Percentiles rank a stretch among this genome's conserved stretches.
Conservation (phyloP, 2,329 filamentous ascomycete species). For the Alternaria gaisen region DNA sequence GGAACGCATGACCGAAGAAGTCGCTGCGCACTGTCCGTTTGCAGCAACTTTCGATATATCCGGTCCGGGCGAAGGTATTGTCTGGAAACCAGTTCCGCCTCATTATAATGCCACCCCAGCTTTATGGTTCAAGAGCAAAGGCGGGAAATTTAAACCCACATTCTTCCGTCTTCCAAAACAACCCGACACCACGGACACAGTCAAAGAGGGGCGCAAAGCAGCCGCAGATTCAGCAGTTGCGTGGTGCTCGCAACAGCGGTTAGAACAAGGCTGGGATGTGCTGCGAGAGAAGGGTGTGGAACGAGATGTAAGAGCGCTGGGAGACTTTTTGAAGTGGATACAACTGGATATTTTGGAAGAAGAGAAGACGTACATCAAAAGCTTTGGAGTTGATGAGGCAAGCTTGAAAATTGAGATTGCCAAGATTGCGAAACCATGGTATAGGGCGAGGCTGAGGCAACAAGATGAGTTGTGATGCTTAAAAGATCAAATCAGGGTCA, state of each 20-base stretch:
- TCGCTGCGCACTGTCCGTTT: constrained; percentile 2
- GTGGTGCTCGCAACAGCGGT: constrained; percentile 33
- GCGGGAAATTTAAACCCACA: constrained; percentile 38
- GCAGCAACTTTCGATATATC: not conserved
- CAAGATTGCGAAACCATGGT: constrained; percentile 25
- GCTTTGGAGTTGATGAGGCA: constrained; percentile 27
- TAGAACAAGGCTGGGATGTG: constrained; percentile 41
- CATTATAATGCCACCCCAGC: not conserved
- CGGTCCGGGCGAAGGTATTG: constrained; percentile 1
- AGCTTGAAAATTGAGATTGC: constrained; percentile 33
- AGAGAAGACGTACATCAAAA: constrained; percentile 32
- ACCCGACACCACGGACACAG: constrained; percentile 1
- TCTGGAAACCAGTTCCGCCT: not conserved
- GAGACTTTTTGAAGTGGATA: constrained; percentile 36
- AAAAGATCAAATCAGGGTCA: not conserved
- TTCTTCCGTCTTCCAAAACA: constrained; percentile 30
- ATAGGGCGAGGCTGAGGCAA: not conserved
- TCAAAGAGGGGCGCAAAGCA: constrained; percentile 19
- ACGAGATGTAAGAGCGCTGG: constrained; percentile 25
- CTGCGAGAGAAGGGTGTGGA: constrained; percentile 27
- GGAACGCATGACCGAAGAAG: not conserved
- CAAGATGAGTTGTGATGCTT: not conserved
- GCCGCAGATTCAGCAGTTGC: constrained; percentile 23
- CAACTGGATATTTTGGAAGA: constrained; percentile 34
- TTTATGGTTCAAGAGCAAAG: constrained; percentile 13